Evolutionary conservation across 1,284 basidiomycete genomes (phyloP).

Genomic region (Ceratorhiza oryzae-sativae): DNA sequence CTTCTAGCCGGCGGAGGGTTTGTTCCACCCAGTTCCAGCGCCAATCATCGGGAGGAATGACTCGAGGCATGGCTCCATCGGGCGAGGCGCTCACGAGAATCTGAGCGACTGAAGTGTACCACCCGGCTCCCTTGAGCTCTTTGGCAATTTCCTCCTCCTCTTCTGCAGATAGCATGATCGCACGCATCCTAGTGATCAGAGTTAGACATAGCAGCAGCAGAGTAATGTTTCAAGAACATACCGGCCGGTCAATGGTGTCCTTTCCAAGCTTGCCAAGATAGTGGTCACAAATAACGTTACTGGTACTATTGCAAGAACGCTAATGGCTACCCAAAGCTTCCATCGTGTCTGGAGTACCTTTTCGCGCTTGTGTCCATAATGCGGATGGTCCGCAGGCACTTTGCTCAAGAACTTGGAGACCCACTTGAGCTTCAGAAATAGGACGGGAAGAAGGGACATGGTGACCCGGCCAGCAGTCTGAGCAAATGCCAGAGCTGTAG

Average conservation of each 20-base stretch:
- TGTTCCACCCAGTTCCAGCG: conserved; percentile 80
- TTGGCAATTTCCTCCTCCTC: conserved; percentile 85
- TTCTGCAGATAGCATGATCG: conserved; percentile 87
- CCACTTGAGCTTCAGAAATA: conserved; percentile 37
- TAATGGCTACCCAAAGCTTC: conserved; percentile 44
- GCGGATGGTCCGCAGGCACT: conserved; percentile 28
- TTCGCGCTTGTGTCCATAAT: conserved; percentile 28
- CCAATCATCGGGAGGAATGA: conserved; percentile 80
- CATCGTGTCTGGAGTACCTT: background rate
- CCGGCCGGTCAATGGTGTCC: conserved; percentile 85
- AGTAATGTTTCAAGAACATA: conserved; percentile 49
- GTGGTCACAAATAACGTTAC: conserved; percentile 73
- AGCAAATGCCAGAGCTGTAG: conserved; percentile 64
- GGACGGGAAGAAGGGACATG: conserved; percentile 65
- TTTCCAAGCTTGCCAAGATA: conserved; percentile 78
- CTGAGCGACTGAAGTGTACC: conserved; percentile 82
- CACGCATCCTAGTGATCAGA: conserved; percentile 65
- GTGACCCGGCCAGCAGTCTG: conserved; percentile 71
- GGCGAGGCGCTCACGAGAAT: conserved; percentile 64
- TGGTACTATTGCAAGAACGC: conserved; percentile 71
- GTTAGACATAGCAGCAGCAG: background rate
- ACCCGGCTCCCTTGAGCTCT: conserved; percentile 79
- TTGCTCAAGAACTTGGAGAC: conserved; percentile 37
- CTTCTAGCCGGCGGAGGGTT: conserved; percentile 76
- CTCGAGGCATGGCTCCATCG: conserved; percentile 57